Percentiles rank a stretch among this genome's conserved stretches.
phyloP scores from a whole-genome alignment of 192 early-diverging fungal species.

The Piromyces sp. region DNA sequence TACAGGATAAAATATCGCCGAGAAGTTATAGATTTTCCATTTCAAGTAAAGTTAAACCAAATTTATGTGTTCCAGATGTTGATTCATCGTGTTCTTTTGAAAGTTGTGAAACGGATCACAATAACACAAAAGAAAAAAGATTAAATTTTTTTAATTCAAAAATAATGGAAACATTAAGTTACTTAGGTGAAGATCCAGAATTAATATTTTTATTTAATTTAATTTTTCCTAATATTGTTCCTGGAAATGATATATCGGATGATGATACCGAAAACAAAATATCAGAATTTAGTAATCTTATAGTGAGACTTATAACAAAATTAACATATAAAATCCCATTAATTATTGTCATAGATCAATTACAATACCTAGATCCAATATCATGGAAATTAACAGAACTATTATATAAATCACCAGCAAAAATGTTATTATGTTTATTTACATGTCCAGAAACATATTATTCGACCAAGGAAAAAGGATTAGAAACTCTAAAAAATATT shows the following conservation, averaged over 20 bases:
- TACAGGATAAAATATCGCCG: not conserved
- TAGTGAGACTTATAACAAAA: not conserved
- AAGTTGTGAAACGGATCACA: not conserved
- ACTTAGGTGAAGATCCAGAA: not conserved
- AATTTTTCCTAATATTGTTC: not conserved
- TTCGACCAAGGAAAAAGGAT: not conserved
- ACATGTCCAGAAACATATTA: not conserved
- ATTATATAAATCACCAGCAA: not conserved
- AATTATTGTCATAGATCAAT: not conserved
- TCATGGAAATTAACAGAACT: not conserved
- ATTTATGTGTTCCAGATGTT: not conserved
- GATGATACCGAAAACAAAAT: not conserved
- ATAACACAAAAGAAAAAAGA: not conserved
- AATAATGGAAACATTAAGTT: not conserved
- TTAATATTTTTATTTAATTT: not conserved
- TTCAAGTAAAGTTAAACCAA: not conserved
- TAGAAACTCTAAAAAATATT: not conserved
- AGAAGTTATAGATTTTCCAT: not conserved
- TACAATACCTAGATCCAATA: not conserved
- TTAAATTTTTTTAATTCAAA: not conserved
- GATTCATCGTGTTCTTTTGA: not conserved
- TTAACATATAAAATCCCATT: not conserved
- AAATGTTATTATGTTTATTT: not conserved
- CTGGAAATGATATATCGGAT: not conserved
- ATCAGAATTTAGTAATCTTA: not conserved